Evolutionary conservation across 495 filamentous ascomycete genomes (phyloP), one percentile per base, ranked within the genome.

Genomic region (Achaetomiella virescens): DNA sequence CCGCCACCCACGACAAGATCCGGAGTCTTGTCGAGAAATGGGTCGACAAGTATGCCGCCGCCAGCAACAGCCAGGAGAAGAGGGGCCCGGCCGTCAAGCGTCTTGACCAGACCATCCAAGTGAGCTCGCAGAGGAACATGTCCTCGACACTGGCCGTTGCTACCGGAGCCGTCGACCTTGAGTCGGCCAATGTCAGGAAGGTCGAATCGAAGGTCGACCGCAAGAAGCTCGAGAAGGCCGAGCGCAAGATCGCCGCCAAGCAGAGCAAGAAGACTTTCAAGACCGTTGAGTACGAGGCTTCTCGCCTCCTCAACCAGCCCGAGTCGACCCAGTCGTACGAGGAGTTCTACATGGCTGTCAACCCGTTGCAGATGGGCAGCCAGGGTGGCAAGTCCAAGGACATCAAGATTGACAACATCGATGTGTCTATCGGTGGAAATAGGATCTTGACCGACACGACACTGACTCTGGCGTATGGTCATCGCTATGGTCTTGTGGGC

Each of bases 301-400:
- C 93, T 6, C 83, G 85, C 59, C 77, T 99, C 57, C 79, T 99
- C 61, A 86, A 91, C 70, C 82, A 89, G 68, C 78, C 88, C 4
- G 84, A 88, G 59, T 82, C 88, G 59, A 75, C 91, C n/a, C 85
- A 96, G 80, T 89, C 89, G 4, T 99, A 99, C 70, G 93, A 99
- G 69, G 95, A 99, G 67, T 97, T 99, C 75, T 99, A 91, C 78
- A 97, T 99, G 93, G 83, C 87, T 38, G 93, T 99, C 75, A 99
- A 99, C 69, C 93, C 93, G 38, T 78, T 99, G 40, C 93, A 96
- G 64, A 61, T 97, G 58, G 91, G 90, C 42, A 74, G 70, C 33
- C 62, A 76, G 51, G 65, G 71, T 36, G 84, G 86, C 59, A 97
- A 97, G 85, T 96, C 91, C 70, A 99, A 99, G 78, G 93, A 99